Conservation (phyloP, 169 alveolate species). For the Theileria annulata region DNA sequence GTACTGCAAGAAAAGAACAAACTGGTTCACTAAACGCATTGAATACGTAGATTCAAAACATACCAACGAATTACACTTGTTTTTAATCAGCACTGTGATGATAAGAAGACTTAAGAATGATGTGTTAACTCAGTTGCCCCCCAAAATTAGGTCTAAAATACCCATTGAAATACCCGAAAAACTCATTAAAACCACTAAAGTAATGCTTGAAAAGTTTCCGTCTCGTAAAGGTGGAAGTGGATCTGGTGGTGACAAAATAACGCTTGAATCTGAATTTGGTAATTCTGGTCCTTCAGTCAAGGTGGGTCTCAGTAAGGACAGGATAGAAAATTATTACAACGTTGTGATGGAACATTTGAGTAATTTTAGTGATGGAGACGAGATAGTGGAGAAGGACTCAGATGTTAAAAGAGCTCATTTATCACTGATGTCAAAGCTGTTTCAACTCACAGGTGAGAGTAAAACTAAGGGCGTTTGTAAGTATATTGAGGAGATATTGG, state of each 20-base stretch:
- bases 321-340: conserved; percentile 20
- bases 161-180: conserved; percentile 80
- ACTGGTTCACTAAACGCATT: conserved; percentile 73
- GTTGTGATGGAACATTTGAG: background rate
- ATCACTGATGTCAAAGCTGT: conserved; percentile 64
- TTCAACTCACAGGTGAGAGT: conserved; percentile 91
- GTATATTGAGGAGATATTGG: conserved; percentile 88
- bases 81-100: conserved; percentile 85
- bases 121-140: conserved; percentile 91
- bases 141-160: conserved; percentile 88
- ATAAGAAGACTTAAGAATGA: conserved; percentile 92
- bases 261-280: conserved; percentile 14
- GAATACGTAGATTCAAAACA: conserved; percentile 83
- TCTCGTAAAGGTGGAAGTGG: conserved; percentile 16
- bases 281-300: background rate
- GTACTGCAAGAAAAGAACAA: conserved; percentile 73
- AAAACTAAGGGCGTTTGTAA: conserved; percentile 89
- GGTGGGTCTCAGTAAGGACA: background rate
- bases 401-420: conserved; percentile 56
- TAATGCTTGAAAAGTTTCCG: background rate
- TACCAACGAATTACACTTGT: conserved; percentile 81
- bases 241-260: conserved; percentile 28
- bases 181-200: conserved; percentile 16
- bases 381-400: background rate
- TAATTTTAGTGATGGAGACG: background rate